phyloP scores from a whole-genome alignment of 345 rosid species.

The Acer negundo region DNA sequence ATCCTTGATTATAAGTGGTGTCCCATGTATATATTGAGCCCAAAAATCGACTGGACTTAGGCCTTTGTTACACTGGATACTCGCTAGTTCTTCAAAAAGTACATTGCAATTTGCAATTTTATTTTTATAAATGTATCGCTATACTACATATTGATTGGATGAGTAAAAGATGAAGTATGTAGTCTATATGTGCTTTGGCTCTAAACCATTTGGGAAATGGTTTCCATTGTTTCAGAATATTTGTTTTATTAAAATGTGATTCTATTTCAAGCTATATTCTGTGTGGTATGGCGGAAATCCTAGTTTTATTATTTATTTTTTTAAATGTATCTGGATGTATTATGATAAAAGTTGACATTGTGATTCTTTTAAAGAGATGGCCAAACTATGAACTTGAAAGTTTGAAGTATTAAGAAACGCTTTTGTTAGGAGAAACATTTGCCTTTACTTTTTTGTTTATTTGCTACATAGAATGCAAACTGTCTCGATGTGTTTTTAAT shows the following conservation, averaged over 20 bases:
- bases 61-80: background rate
- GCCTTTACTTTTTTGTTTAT: background rate
- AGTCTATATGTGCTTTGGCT: background rate
- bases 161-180: background rate
- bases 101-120: background rate
- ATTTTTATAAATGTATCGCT: background rate
- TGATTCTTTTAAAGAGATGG: background rate
- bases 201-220: background rate
- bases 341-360: background rate
- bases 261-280: background rate
- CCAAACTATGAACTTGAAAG: background rate
- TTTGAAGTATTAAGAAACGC: background rate
- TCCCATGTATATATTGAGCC: background rate
- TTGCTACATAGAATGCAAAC: background rate
- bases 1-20: background rate
- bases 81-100: background rate
- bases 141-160: background rate
- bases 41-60: background rate
- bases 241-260: background rate
- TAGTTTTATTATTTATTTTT: background rate
- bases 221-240: background rate
- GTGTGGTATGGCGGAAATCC: background rate
- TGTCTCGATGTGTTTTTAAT: background rate
- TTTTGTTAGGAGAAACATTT: background rate
- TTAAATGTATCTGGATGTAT: constrained; percentile 1